Evolutionary conservation across 1,284 basidiomycete genomes (phyloP), one percentile per base, ranked within the genome.

Genomic region (Ustilago nuda): DNA sequence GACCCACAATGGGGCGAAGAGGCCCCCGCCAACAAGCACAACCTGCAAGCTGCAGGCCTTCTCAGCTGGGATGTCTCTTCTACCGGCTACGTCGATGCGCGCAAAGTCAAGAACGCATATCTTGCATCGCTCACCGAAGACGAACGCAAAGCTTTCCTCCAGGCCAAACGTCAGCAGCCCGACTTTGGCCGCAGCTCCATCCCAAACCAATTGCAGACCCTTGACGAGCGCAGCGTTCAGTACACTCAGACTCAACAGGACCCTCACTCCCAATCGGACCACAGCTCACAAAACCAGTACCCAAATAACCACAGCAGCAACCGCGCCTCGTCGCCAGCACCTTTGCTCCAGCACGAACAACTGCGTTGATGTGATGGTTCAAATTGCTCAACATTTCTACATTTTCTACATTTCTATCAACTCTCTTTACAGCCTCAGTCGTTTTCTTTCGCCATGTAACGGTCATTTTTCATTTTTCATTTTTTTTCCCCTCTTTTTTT

Each of bases 41-140:
- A 68, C 37, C 46, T 68, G 19, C 55, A 66, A 11, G 70, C 70
- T 19, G 70, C 63, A 17, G 72, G 69, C 46, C 51, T 72, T 2
- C 13, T 67, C 19, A 69, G 66, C 35, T 78, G 76, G 76, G 76
- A 78, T n/a, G 57, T 76, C 30, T 72, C 68, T 2, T 78, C 76
- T 39, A 78, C 76, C 4, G 72, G 72, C 36, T 78, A 78, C 56
- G 61, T 66, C 19, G 76, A 78, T 50, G 76, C 76, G 13, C 69
- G 76, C 36, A 66, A 70, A 43, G 73, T 78, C 61, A 78, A 78
- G 66, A 71, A 72, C 27, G 76, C 75, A 19, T 78, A 78, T 56
- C 68, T 78, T 1, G 67, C 66, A 23, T 72, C 66, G 50, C 68
- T 77, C 39, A 55, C 56, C 23, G 54, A 61, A 12, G 67, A 70